Base-by-base conservation (phyloP, 257 asterid genomes). In the Dorcoceras hygrometricum region DNA sequence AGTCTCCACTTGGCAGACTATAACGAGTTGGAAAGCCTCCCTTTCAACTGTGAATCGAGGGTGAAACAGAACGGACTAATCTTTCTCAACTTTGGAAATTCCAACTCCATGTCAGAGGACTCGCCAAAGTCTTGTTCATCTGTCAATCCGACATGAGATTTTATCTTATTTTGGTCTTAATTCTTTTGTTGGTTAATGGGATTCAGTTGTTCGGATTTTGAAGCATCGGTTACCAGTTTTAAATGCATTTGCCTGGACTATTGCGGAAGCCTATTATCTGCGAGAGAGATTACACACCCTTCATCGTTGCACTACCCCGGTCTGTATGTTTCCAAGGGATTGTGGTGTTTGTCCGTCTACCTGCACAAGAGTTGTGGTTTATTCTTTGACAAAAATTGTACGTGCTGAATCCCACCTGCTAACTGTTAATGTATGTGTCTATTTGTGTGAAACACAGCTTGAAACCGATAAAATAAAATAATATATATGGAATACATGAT, bases 1-100 rank as follows among this genome's bases (percentile, higher is more conserved):
- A 90, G 74, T 90, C 99, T 61, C 98, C 99, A 25, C 92, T 94
- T 36, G 98, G 98, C 74, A 75, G 75, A 75, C 64, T 88, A 71
- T 78, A 78, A 81, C 57, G 75, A 57, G 46, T 65, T 16, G 9
- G 34, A 16, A 22, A 65, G n/a, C 51, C 5, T 39, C 4, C 51
- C 51, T 0, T 39, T 14, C 51, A 39, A 14, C 19, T 1, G 46
- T 39, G 51, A 39, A 39, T 39, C 51, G 19, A 12, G 5, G n/a
- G 7, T 39, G 7, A 14, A 39, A 9, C 20, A 0, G 20, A 43
- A 43, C 51, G 14, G 11, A 34, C 12, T 20, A 14, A 19, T 1
- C 20, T 12, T 16, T 43, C 20, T 16, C 8, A 16, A 43, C 20
- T 43, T 43, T 43, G 53, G 53, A 43, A 43, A 39, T 39, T 12